Base-by-base conservation (phyloP, 1,139 yeast genomes). In the Hyphopichia burtonii region DNA sequence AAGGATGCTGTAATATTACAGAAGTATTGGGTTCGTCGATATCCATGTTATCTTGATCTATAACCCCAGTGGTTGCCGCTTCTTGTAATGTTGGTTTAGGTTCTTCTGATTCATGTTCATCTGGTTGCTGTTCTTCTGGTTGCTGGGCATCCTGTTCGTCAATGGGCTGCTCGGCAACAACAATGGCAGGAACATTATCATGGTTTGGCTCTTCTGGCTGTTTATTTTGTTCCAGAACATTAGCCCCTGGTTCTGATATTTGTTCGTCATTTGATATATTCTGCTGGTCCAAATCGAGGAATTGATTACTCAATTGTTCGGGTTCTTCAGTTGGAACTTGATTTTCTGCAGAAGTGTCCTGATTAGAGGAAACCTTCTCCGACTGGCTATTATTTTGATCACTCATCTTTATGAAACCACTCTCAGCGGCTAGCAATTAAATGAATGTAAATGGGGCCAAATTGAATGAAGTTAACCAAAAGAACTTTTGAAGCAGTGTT, bases 21-120 rank as follows among this genome's bases (percentile, higher is more conserved):
- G 56, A 52, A 9, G 56, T 51, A 32, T 54, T 52, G 3, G 58
- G 54, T 14, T 38, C 41, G 2, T 38, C 36, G 14, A 38, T 19
- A 11, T 37, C 43, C 32, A 34, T 34, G 18, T 35, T 25, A 8
- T 17, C 32, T 33, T 35, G 16, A 17, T 31, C 35, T 3, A 16
- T 33, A n/a, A 17, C 32, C 5, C 36, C 36, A 8, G 40, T 18
- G 11, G 20, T 33, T 9, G 39, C 33, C 4, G 36, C 34, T 9
- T 53, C 56, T 15, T 47, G 41, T 4, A 38, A 15, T n/a, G 15
- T 31, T 17, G 38, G 5, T 27, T 31, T 6, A 12, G 10, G 17
- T 4, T 30, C n/a, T 4, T 7, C 28, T 25, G 28, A 25, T 5
- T 25, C 28, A 9, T 22, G 23, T 7, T 22, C 9, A 22, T 22